Conservation (phyloP, 768 basidiomycete species). For the Suillus variegatus region DNA sequence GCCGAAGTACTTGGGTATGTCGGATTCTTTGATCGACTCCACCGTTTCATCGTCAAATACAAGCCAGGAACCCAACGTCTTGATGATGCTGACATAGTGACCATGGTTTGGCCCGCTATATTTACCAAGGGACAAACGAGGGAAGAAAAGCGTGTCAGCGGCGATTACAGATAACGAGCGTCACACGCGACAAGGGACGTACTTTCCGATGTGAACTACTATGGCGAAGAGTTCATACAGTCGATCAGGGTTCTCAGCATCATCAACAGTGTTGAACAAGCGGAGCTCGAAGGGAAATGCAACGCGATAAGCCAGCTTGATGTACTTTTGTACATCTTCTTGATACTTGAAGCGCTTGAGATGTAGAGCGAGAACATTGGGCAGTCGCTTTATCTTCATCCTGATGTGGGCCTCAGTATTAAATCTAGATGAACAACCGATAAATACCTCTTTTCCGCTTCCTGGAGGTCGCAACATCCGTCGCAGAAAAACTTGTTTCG, state of each 20-base stretch:
- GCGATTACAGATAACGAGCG: constrained; percentile 9
- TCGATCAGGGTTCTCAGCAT: constrained; percentile 86
- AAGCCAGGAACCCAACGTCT: constrained; percentile 81
- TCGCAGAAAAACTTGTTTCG: constrained; percentile 99
- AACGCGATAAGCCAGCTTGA: constrained; percentile 95
- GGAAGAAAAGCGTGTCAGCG: constrained; percentile 16
- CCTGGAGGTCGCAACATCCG: constrained; percentile 93
- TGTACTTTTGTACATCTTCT: constrained; percentile 85
- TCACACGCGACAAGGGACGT: constrained; percentile 38
- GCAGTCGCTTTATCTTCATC: constrained; percentile 98
- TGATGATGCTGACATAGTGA: constrained; percentile 95
- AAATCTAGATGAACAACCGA: neutral
- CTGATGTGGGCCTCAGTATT: constrained; percentile 42
- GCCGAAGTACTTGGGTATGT: constrained; percentile 94
- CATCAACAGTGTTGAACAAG: constrained; percentile 96
- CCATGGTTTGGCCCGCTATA: constrained; percentile 95
- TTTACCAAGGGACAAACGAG: constrained; percentile 17
- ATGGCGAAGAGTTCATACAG: constrained; percentile 95
- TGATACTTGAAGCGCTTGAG: constrained; percentile 99
- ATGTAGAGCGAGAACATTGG: constrained; percentile 93
- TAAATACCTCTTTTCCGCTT: constrained; percentile 90
- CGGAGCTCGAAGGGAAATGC: constrained; percentile 95
- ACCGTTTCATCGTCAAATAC: constrained; percentile 97
- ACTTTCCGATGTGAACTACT: constrained; percentile 99
- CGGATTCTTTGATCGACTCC: constrained; percentile 81